A percentile compares a stretch with the other conserved stretches of the same genome.
These are phyloP conservation scores for Taiozyma sp. DNA, from an alignment of 1,139 yeast species.

Conservation along the genomic window DNA sequence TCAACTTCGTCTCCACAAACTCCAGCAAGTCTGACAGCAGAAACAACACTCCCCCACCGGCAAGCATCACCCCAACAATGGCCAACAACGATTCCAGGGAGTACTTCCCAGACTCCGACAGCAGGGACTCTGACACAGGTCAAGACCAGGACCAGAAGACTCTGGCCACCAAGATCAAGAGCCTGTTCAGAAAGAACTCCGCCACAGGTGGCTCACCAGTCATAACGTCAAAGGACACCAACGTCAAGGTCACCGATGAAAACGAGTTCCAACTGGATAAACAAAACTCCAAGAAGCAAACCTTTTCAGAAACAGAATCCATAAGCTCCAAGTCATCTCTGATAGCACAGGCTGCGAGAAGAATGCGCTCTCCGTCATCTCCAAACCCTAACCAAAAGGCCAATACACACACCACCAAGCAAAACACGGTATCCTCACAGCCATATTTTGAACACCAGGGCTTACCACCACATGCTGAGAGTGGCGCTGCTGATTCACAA, in stretches of 20 bases:
- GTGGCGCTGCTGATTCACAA: conserved; percentile 7
- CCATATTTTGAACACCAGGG: conserved; percentile 54
- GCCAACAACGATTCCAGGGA: conserved; percentile 4
- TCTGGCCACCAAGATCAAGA: conserved; percentile 18
- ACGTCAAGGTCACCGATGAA: not conserved
- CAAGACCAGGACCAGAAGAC: conserved; percentile 12
- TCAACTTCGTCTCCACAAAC: conserved; percentile 21
- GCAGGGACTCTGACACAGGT: conserved; percentile 1
- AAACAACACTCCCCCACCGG: conserved; percentile 1
- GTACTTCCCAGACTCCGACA: conserved; percentile 2
- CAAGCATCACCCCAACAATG: conserved; percentile 3
- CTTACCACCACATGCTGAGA: conserved; percentile 43
- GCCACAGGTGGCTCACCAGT: conserved; percentile 12
- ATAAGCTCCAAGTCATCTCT: conserved; percentile 6
- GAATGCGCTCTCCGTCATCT: conserved; percentile 37
- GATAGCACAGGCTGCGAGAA: conserved; percentile 24
- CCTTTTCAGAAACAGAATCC: conserved; percentile 7
- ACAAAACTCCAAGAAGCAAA: conserved; percentile 11
- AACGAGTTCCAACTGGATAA: conserved; percentile 8
- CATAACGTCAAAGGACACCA: conserved; percentile 7
- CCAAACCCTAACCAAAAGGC: conserved; percentile 21
- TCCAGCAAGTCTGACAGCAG: conserved; percentile 1
- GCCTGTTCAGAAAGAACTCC: conserved; percentile 18
- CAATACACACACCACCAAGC: conserved; percentile 8
- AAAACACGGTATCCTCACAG: conserved; percentile 35